A percentile compares a stretch with the other conserved stretches of the same genome.
These are phyloP conservation scores for Mangifera indica DNA, from an alignment of 345 rosid species.

Conservation along the genomic window DNA sequence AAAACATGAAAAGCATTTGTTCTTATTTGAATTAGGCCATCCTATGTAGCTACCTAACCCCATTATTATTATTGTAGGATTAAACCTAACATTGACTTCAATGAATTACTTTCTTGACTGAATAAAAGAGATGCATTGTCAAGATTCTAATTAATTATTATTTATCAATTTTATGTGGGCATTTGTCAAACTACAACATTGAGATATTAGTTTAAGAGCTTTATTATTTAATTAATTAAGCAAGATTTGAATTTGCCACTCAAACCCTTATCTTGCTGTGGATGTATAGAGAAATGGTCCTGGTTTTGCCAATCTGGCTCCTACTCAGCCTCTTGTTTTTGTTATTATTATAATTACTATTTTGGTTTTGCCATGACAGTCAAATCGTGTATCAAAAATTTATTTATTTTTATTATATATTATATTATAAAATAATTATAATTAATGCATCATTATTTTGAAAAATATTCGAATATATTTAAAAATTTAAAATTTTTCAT, in stretches of 20 bases:
- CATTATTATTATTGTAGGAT: not conserved
- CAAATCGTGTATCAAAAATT: too few relatives aligned
- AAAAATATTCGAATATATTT: too few relatives aligned
- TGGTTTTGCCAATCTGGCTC: not conserved
- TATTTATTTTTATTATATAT: too few relatives aligned
- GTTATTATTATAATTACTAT: not conserved
- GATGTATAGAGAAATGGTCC: conserved; percentile 2
- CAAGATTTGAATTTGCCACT: not conserved
- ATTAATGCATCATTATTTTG: too few relatives aligned
- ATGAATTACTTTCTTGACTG: not conserved
- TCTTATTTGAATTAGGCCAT: not conserved
- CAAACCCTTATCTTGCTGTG: not conserved
- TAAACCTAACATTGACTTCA: conserved; percentile 23
- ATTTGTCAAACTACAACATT: not conserved
- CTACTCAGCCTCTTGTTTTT: not conserved
- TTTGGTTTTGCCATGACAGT: too few relatives aligned
- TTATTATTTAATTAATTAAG: too few relatives aligned
- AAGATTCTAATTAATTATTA: not conserved
- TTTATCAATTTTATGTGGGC: too few relatives aligned
- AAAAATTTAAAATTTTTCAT: too few relatives aligned
- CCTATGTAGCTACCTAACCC: not conserved
- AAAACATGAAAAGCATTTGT: conserved; percentile 3
- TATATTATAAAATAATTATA: too few relatives aligned
- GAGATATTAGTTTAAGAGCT: not conserved
- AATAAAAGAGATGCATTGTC: not conserved